Percentiles rank a stretch among this genome's conserved stretches.
phyloP scores from a whole-genome alignment of 257 asterid genomes.

The Solanum pinnatisectum region DNA sequence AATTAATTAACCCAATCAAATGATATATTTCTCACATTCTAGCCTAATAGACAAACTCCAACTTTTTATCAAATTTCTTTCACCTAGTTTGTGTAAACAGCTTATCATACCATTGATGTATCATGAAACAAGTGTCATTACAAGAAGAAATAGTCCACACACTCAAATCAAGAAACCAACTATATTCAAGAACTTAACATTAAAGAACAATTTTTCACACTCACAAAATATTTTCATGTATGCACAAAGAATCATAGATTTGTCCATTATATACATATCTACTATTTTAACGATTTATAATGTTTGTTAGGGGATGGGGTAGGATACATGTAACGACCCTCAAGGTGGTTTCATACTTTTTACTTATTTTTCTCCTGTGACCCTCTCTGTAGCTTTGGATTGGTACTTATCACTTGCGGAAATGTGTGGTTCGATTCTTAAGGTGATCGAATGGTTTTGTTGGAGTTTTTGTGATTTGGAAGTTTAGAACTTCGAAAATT shows the following conservation, averaged over 20 bases:
- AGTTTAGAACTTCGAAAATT: too few species aligned
- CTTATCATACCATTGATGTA: too few species aligned
- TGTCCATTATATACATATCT: too few species aligned
- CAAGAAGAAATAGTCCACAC: too few species aligned
- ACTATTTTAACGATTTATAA: background rate
- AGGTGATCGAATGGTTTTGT: background rate
- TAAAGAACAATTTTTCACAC: too few species aligned
- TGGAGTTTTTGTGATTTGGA: background rate
- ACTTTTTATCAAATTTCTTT: background rate
- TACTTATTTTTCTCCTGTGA: too few species aligned
- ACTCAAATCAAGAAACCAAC: too few species aligned
- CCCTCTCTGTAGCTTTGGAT: background rate
- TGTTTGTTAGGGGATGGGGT: background rate
- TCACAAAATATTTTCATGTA: too few species aligned
- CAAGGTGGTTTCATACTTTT: too few species aligned
- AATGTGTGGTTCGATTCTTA: background rate
- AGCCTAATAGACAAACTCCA: background rate
- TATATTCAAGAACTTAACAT: too few species aligned
- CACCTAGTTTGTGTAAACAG: background rate
- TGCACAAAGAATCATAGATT: too few species aligned
- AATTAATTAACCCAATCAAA: background rate
- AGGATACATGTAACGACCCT: background rate
- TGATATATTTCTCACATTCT: background rate
- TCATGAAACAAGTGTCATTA: too few species aligned
- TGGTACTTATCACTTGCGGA: background rate